Conservation (phyloP, 2,329 filamentous ascomycete genomes). For the Keithomyces neogunnii region DNA sequence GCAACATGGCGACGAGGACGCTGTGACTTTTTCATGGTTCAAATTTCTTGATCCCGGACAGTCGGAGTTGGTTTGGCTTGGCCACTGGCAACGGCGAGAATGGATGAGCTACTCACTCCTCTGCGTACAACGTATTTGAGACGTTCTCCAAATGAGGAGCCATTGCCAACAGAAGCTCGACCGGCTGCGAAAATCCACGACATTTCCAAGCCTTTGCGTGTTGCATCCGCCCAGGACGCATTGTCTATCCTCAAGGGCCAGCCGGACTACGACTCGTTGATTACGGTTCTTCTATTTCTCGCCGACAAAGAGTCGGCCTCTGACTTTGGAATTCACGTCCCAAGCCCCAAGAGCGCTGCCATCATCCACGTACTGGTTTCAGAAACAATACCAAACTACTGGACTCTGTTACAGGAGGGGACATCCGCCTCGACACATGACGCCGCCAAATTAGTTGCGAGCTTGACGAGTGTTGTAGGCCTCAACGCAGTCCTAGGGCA, state of each 20-base stretch:
- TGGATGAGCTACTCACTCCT: conserved; percentile 49
- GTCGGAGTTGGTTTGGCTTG: not conserved
- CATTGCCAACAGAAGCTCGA: conserved; percentile 29
- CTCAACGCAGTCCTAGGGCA: conserved; percentile 69
- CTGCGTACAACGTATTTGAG: conserved; percentile 44
- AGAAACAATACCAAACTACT: conserved; percentile 74
- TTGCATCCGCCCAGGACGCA: conserved; percentile 37
- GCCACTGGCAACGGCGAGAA: conserved; percentile 16
- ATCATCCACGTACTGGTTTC: conserved; percentile 68
- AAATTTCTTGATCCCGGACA: not conserved
- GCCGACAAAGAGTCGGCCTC: conserved; percentile 12
- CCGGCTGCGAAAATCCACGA: conserved; percentile 8
- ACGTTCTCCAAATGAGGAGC: conserved; percentile 23
- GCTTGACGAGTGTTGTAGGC: conserved; percentile 65
- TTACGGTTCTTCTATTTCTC: conserved; percentile 45
- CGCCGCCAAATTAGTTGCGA: conserved; percentile 46
- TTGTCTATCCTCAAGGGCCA: conserved; percentile 53
- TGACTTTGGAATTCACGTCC: conserved; percentile 24
- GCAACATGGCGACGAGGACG: not conserved
- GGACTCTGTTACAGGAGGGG: conserved; percentile 53
- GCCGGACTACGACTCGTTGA: conserved; percentile 51
- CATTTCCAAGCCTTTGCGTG: conserved; percentile 2
- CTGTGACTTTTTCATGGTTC: not conserved
- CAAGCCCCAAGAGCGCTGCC: conserved; percentile 62
- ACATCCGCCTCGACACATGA: conserved; percentile 19